Evolutionary conservation across 495 filamentous ascomycete species (phyloP).

Genomic region (Aspergillus incahuasiensis): DNA sequence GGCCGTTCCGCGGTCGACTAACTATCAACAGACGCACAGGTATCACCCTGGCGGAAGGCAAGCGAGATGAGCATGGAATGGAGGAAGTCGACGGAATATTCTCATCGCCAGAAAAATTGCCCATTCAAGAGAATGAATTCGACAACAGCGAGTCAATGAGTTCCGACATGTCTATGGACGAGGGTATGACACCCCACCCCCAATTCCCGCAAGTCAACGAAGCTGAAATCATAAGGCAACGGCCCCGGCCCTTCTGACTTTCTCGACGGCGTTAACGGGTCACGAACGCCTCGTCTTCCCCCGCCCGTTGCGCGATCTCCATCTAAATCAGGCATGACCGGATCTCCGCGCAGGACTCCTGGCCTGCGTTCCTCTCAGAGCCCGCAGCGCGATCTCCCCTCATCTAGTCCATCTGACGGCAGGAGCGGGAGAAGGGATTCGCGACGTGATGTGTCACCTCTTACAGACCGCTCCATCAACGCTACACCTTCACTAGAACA

Average conservation of each 20-base stretch:
- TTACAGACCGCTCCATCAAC: slow-evolving; percentile 36
- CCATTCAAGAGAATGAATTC: slow-evolving; percentile 37
- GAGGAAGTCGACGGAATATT: slow-evolving; percentile 81
- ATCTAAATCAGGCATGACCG: slow-evolving; percentile 38
- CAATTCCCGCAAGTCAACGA: background rate
- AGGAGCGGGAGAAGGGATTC: slow-evolving; percentile 20
- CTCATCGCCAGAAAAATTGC: slow-evolving; percentile 74
- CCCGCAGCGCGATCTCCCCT: slow-evolving; percentile 26
- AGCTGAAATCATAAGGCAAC: slow-evolving; percentile 25
- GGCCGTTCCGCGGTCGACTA: background rate
- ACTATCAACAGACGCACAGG: slow-evolving; percentile 66
- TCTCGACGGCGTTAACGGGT: slow-evolving; percentile 31
- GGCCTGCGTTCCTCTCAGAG: slow-evolving; percentile 39
- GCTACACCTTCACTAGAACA: slow-evolving; percentile 32
- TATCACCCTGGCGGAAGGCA: slow-evolving; percentile 71
- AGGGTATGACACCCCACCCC: slow-evolving; percentile 28
- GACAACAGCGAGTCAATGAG: slow-evolving; percentile 29
- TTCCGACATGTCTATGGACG: slow-evolving; percentile 48
- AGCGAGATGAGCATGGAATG: slow-evolving; percentile 87
- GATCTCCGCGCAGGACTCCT: slow-evolving; percentile 41
- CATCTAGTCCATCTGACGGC: slow-evolving; percentile 39
- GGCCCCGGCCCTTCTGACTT: slow-evolving; percentile 43
- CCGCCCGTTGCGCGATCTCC: slow-evolving; percentile 41
- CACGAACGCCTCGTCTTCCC: slow-evolving; percentile 29
- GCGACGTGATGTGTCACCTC: slow-evolving; percentile 31